phyloP scores from a whole-genome alignment of 768 basidiomycete genomes.

The Naganishia antarctica region DNA sequence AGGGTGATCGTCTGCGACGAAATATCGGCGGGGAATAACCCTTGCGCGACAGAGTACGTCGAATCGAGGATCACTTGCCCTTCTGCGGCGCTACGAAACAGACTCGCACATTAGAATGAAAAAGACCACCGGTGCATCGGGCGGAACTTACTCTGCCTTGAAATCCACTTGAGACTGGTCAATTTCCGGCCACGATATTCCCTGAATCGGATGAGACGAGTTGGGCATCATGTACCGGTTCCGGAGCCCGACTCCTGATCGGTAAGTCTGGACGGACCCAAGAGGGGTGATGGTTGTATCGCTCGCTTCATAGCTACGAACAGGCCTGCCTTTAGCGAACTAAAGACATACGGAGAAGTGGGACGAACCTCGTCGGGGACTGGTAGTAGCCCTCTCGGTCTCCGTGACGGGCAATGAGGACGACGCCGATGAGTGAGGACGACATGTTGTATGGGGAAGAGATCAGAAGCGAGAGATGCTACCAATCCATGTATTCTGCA shows the following conservation, averaged over 20 bases:
- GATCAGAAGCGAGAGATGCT: not conserved
- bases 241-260: slow-evolving; percentile 29
- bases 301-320: slow-evolving; percentile 23
- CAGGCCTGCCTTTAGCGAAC: not conserved
- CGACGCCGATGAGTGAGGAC: slow-evolving; percentile 1
- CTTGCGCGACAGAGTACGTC: slow-evolving; percentile 62
- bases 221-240: slow-evolving; percentile 27
- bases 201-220: slow-evolving; percentile 15
- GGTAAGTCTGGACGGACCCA: slow-evolving; percentile 35
- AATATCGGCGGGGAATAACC: slow-evolving; percentile 31
- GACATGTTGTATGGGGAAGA: not conserved
- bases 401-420: slow-evolving; percentile 25
- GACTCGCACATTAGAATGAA: slow-evolving; percentile 60
- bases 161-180: slow-evolving; percentile 26
- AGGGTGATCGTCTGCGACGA: slow-evolving; percentile 56
- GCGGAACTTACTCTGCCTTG: slow-evolving; percentile 34
- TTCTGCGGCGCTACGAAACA: slow-evolving; percentile 49
- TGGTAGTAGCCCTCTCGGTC: slow-evolving; percentile 29
- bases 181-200: slow-evolving; percentile 27
- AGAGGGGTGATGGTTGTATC: slow-evolving; percentile 35
- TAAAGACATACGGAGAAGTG: not conserved
- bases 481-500: no score
- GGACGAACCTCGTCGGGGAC: not conserved
- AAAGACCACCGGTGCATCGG: no score
- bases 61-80: slow-evolving; percentile 64